Evolutionary conservation across 495 filamentous ascomycete species (phyloP).

Genomic region (Penicillium coprophilum): DNA sequence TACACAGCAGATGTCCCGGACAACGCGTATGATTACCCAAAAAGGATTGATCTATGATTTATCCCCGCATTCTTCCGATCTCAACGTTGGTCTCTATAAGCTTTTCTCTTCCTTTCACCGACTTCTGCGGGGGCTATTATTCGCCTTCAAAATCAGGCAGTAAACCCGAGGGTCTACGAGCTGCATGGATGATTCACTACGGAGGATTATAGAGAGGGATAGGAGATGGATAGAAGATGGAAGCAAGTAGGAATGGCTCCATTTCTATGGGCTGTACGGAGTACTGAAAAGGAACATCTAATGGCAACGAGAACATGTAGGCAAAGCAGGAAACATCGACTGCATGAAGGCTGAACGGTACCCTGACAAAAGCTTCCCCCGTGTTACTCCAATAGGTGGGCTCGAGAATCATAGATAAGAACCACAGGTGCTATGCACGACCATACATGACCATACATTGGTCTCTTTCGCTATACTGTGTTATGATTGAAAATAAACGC

Average conservation of each 20-base stretch:
- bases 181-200: no score
- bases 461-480: neutral
- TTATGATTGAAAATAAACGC: neutral
- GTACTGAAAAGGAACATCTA: neutral
- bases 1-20: neutral
- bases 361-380: neutral
- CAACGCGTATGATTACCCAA: conserved; percentile 28
- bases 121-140: neutral
- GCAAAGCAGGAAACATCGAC: neutral
- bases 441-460: neutral
- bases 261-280: neutral
- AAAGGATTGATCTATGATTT: conserved; percentile 19
- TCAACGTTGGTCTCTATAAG: neutral
- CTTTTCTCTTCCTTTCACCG: neutral
- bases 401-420: neutral
- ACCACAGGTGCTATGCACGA: neutral
- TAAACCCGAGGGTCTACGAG: no score
- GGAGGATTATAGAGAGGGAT: no score
- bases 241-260: neutral
- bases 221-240: no score
- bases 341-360: neutral
- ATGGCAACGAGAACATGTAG: neutral
- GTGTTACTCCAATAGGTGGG: neutral
- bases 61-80: conserved; percentile 26
- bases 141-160: neutral